Base-by-base conservation (phyloP, 2,329 filamentous ascomycete genomes). In the Ilyonectria robusta region DNA sequence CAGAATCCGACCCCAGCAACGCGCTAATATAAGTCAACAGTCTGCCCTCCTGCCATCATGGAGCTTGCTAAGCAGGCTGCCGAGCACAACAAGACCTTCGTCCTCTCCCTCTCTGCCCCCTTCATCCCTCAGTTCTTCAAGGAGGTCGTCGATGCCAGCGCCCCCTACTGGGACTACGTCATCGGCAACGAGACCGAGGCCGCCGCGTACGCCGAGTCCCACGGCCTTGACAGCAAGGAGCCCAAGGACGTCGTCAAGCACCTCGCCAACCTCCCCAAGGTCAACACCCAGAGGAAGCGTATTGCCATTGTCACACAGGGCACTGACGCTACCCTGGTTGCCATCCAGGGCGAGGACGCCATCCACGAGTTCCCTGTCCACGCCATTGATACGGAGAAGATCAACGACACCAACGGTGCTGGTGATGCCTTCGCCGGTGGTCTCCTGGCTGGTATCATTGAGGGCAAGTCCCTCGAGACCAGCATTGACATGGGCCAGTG, bases 101-200 rank as follows among this genome's bases (percentile, higher is more conserved):
- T 95, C 76, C 91, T 99, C 75, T 97, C 94, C 75, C 90, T 99
- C 68, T 96, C 94, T 58, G 96, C 96, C 8, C 96, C 96, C 67
- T 99, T 99, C 87, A 97, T 99, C 78, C 86, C 92, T 44, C 93
- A 97, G 80, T 97, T 98, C 89, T 99, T 98, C 92, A 98, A 98
- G 88, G 95, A 98, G 56, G 93, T 91, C 72, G 89, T 99, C 54
- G 94, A 97, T 83, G 91, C 91, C 76, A 92, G 93, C 61, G 87
- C 94, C 59, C 93, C 93, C 33, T 98, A 97, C 89, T 97, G 94
- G 87, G 95, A 98, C 85, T 97, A 95, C 84, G 87, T 98, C 69
- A 93, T 99, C 81, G 95, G 95, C 79, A 99, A 99, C 85, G 96
- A 99, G 90, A 93, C 93, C 72, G 96, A 99, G 86, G 95, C 95